Conservation (phyloP, 208 protist species). For the Porcisia hertigi region DNA sequence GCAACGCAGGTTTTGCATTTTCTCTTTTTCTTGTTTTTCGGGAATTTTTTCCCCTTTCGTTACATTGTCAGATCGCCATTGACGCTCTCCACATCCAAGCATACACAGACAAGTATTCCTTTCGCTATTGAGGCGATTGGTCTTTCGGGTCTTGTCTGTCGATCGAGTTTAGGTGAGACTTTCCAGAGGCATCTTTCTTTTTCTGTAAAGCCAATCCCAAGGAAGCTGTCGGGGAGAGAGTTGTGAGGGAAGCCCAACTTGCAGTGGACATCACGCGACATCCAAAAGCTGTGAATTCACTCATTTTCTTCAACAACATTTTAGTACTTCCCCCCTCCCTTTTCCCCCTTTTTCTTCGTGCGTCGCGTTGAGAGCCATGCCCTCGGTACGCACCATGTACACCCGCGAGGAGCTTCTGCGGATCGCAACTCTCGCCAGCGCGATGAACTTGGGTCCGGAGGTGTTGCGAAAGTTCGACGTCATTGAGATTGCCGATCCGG, state of each 20-base stretch:
- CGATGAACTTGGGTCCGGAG: conserved; percentile 37
- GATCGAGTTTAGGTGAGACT: background rate
- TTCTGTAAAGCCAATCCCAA: no score
- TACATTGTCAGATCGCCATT: background rate
- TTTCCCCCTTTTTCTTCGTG: background rate
- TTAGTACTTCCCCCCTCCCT: background rate
- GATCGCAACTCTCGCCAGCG: conserved; percentile 34
- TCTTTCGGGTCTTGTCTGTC: background rate
- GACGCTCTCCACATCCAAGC: no score
- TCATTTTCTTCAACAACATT: background rate
- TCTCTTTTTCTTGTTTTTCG: background rate
- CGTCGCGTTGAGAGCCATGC: conserved; percentile 8
- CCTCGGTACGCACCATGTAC: conserved; percentile 43
- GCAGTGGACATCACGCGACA: no score
- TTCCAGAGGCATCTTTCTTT: background rate
- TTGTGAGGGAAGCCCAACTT: no score
- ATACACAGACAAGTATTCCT: background rate
- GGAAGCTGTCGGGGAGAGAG: no score
- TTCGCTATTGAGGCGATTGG: background rate
- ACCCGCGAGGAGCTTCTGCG: conserved; percentile 59
- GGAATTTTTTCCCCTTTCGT: background rate
- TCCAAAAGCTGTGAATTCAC: background rate
- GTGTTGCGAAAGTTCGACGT: conserved; percentile 65
- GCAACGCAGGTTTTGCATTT: background rate
- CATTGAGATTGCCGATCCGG: conserved; percentile 54